Base-by-base conservation (phyloP, 1,284 basidiomycete species). In the Jaminaea rosea region DNA sequence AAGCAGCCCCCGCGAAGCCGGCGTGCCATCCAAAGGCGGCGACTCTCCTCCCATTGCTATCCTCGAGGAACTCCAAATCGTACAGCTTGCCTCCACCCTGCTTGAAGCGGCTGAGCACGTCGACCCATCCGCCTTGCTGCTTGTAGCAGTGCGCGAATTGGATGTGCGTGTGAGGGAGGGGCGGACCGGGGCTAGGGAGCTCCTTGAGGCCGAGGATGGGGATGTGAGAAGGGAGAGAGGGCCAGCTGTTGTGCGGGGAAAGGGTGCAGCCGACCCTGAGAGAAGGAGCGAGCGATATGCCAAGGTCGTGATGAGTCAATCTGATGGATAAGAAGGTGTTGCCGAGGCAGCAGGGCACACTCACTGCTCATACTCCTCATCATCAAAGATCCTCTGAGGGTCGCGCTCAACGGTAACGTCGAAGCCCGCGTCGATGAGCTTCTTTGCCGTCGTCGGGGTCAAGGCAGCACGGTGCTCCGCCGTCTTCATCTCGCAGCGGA, bases 111-210 rank as follows among this genome's bases (percentile, higher is more conserved):
- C 82, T 79, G 37, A 99, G 83, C 26, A 98, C 84, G 46, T 84
- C 80, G 15, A 83, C 81, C 93, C 94, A 98, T 34, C 94, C 94
- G 1, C 81, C 89, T 76, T 99, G 94, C 47, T 84, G 79, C 79
- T 99, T 99, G 82, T 90, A 99, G 78, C 93, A 97, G 76, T 98
- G 94, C 2, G 92, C 93, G 67, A 98, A 99, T 75, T 97, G 92
- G 75, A 99, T 93, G 77, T 99, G 94, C 8, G 88, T 92, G 78
- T 72, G 64, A n/a, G 63, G 60, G 37, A 73, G 59, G 46, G 63
- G 60, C 19, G 71, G 71, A 29, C 71, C 71, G 34, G 87, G 84
- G 31, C 67, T 61, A 46, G 75, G 75, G 19, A 99, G 83, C 76
- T 98, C 94, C 79, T 99, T 98, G 75, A 99, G 81, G 7, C 94